These are phyloP conservation scores for Chaetomium cochliodes DNA, from an alignment of 495 filamentous ascomycete species.

Conservation along the genomic window DNA sequence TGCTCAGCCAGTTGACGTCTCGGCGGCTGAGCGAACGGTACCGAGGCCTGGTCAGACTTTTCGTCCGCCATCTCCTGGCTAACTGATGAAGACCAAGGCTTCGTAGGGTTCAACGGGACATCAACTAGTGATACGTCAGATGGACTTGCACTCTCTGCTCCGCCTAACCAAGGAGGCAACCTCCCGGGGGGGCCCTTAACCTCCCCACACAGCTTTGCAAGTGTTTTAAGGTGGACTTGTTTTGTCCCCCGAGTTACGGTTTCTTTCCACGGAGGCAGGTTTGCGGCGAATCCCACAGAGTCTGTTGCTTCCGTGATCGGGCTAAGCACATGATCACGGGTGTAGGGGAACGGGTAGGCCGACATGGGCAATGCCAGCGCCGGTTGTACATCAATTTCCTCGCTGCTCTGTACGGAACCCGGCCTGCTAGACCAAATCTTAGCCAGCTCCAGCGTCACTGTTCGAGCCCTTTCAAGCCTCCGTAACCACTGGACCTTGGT, in stretches of 20 bases:
- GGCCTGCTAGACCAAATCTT: not conserved
- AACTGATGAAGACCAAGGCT: not conserved
- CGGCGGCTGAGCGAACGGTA: not conserved
- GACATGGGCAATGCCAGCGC: not conserved
- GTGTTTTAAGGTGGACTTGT: constrained; percentile 17
- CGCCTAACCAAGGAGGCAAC: not conserved
- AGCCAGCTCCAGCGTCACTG: constrained; percentile 9
- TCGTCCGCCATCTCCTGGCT: not conserved
- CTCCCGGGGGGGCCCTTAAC: too few relatives aligned
- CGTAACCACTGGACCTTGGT: constrained; percentile 1
- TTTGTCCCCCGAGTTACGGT: not conserved
- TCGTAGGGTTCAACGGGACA: not conserved
- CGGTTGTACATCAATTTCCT: constrained; percentile 2
- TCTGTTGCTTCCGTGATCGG: constrained; percentile 1
- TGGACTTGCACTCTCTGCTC: too few relatives aligned
- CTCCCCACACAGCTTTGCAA: constrained; percentile 12
- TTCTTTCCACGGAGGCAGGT: too few relatives aligned
- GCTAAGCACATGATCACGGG: not conserved
- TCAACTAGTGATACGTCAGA: not conserved
- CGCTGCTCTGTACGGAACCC: too few relatives aligned
- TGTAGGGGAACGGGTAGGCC: not conserved
- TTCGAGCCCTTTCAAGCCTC: constrained; percentile 8
- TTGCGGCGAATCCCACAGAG: not conserved
- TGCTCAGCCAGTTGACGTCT: not conserved
- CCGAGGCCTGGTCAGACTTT: not conserved